Base-by-base conservation (phyloP, 345 rosid genomes). In the Cardamine resedifolia region DNA sequence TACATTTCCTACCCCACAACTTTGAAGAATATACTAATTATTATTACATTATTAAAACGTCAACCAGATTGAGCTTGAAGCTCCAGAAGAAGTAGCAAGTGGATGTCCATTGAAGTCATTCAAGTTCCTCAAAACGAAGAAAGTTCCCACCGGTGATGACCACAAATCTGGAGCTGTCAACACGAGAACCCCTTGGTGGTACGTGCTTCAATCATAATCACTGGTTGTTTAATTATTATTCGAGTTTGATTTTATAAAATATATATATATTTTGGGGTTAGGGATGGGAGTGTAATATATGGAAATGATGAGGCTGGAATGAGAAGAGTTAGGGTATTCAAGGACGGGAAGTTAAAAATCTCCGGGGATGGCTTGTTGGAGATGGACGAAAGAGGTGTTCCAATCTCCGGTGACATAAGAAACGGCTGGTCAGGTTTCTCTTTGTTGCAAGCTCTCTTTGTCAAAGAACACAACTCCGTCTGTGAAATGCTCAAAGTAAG, bases 111-210 rank as follows among this genome's bases (percentile, higher is more conserved):
- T 90, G 72, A 85, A 83, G 71, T 85, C 89, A 12, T 88, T 88
- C 77, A 84, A 81, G 59, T 88, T 86, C 57, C 81, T 72, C 48
- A 72, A 49, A 72, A 85, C 95, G 6, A 87, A 85, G 83, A 78
- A 80, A 78, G 82, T 80, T 41, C 58, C 63, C 16, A 64, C 87
- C 0, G 81, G 78, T 34, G 79, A 85, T 51, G 75, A 69, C 36
- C 20, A 30, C 50, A 76, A 83, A 64, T 79, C 55, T 72, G 92
- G 84, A 12, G 79, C 80, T 66, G 30, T 84, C 20, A 90, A 90
- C 81, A 81, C 88, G 20, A 83, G 95, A 77, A 90, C 97, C 12
- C 88, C 92, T 18, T 90, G 95, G 97, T 90, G 92, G 95, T 88
- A 79, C 28, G 84, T 44, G 19, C 45, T 44, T 68, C 27, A n/a